Evolutionary conservation across 257 asterid genomes (phyloP).

Genomic region (Solanum etuberosum): DNA sequence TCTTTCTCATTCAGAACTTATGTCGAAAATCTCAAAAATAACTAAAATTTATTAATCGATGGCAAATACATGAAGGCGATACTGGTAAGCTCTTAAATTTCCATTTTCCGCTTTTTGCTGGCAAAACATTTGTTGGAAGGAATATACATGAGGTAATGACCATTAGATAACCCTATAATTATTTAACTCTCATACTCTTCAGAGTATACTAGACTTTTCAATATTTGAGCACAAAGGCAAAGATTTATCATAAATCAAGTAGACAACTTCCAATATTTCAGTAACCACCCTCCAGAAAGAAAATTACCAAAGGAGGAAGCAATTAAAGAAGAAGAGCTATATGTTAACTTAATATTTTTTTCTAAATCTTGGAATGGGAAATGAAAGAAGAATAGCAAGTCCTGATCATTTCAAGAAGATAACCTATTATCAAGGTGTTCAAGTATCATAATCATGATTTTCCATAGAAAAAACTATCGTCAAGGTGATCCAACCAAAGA

Average conservation of each 20-base stretch:
- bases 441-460: neutral
- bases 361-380: neutral
- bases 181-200: neutral
- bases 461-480: neutral
- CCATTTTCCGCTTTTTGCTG: neutral
- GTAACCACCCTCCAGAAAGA: neutral
- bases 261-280: neutral
- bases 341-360: neutral
- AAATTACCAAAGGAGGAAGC: neutral
- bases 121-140: neutral
- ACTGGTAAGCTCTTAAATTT: neutral
- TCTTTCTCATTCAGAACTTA: neutral
- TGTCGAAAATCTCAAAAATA: neutral
- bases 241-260: neutral
- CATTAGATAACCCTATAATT: neutral
- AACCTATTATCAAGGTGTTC: neutral
- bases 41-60: neutral
- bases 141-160: neutral
- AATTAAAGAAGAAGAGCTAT: neutral
- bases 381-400: neutral
- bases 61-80: neutral
- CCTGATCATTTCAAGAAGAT: neutral
- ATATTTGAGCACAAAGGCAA: neutral
- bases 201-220: neutral
- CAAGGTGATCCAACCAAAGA: neutral